phyloP scores from a whole-genome alignment of 768 basidiomycete species.

The Steccherinum ochraceum region DNA sequence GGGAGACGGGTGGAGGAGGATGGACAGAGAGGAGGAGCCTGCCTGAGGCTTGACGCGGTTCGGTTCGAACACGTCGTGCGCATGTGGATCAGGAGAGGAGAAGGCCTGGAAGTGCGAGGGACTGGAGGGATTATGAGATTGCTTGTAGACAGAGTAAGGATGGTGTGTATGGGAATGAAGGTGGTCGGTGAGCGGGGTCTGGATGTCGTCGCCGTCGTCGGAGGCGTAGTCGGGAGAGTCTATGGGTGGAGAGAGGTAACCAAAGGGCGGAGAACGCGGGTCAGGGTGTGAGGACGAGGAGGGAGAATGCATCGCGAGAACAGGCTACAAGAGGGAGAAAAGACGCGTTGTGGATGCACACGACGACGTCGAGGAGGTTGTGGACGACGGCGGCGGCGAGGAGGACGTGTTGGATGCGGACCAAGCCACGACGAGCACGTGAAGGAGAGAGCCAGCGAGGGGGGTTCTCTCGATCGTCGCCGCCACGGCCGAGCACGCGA shows the following conservation, averaged over 20 bases:
- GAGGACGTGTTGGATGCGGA: neutral
- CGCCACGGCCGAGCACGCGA: too few species aligned
- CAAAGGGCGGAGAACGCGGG: conserved; percentile 14
- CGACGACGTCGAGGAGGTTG: neutral
- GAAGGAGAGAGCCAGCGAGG: too few species aligned
- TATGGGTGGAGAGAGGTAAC: conserved; percentile 26
- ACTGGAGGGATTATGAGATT: conserved; percentile 16
- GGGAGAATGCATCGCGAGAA: neutral
- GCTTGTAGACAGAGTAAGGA: conserved; percentile 17
- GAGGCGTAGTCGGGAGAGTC: conserved; percentile 29
- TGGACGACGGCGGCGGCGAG: neutral
- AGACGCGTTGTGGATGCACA: too few species aligned
- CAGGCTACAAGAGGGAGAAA: too few species aligned
- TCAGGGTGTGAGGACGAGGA: neutral
- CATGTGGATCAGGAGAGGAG: neutral
- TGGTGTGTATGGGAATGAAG: conserved; percentile 18
- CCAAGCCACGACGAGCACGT: too few species aligned
- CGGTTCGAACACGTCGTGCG: neutral
- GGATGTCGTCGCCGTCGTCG: conserved; percentile 35
- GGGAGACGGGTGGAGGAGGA: conserved; percentile 8
- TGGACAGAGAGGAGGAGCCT: conserved; percentile 1
- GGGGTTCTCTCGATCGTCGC: too few species aligned
- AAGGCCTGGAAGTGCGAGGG: conserved; percentile 4
- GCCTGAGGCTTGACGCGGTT: neutral
- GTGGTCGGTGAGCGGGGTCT: conserved; percentile 33